A percentile compares a stretch with the other conserved stretches of the same genome.
Conservation (phyloP, 495 filamentous ascomycete species). For the Astrocystis sublimbata region DNA sequence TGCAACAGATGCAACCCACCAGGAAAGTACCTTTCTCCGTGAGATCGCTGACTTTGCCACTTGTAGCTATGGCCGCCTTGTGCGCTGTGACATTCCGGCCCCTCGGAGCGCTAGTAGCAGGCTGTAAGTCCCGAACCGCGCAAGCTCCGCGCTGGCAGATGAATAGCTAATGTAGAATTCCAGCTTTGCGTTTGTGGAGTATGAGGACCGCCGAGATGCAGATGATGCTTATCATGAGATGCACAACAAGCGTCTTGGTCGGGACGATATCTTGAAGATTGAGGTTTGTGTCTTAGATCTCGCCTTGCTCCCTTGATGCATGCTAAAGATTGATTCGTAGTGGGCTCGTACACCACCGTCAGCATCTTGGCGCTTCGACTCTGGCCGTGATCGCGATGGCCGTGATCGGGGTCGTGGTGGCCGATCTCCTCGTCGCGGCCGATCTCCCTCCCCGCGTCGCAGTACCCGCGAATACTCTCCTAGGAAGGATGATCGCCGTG, state of each 20-base stretch:
- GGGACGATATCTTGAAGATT: conserved; percentile 96
- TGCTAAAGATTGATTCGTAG: conserved; percentile 49
- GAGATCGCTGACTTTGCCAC: conserved; percentile 43
- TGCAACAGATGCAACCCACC: conserved; percentile 29
- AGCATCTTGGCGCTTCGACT: conserved; percentile 97
- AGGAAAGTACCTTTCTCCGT: conserved; percentile 34
- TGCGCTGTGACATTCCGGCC: conserved; percentile 98
- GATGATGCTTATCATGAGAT: conserved; percentile 99
- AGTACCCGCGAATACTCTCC: conserved; percentile 83
- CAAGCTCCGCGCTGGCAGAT: not conserved
- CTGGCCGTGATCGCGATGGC: conserved; percentile 73
- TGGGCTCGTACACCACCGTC: conserved; percentile 98
- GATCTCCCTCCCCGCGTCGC: conserved; percentile 73
- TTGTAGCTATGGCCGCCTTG: conserved; percentile 91
- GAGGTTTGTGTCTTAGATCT: conserved; percentile 63
- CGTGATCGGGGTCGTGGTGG: conserved; percentile 55
- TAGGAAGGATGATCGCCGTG: conserved; percentile 85
- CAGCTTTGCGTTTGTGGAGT: conserved; percentile 99
- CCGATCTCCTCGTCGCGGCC: conserved; percentile 77
- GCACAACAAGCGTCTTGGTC: conserved; percentile 98
- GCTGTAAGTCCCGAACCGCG: conserved; percentile 66
- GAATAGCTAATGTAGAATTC: conserved; percentile 30
- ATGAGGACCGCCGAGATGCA: conserved; percentile 97
- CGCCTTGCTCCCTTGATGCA: not conserved
- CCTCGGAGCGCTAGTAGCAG: conserved; percentile 88